phyloP scores from a whole-genome alignment of 2,329 filamentous ascomycete genomes.

The Alternaria brassicae region DNA sequence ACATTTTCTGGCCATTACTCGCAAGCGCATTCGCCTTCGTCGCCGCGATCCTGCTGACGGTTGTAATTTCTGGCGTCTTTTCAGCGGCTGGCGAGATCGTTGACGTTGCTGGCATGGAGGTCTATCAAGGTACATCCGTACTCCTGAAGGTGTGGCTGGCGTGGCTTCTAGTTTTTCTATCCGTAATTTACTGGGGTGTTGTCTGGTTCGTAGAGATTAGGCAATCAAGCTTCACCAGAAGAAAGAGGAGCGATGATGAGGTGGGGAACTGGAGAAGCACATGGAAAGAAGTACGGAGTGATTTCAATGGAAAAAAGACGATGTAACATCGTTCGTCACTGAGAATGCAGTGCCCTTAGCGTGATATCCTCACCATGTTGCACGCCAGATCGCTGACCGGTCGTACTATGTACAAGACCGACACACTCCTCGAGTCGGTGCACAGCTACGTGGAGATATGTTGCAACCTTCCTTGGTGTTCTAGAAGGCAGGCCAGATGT shows the following conservation, averaged over 20 bases:
- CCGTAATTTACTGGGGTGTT: conserved; percentile 26
- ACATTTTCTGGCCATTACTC: conserved; percentile 22
- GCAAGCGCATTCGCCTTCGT: conserved; percentile 18
- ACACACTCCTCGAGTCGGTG: no score
- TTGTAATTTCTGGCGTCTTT: conserved; percentile 13
- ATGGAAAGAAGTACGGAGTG: conserved; percentile 22
- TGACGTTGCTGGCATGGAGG: conserved; percentile 13
- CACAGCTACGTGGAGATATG: no score
- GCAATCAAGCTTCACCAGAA: conserved; percentile 22
- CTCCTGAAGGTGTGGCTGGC: conserved; percentile 33
- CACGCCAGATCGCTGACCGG: neutral
- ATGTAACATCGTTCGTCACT: neutral
- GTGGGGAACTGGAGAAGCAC: conserved; percentile 33
- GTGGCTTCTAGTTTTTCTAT: conserved; percentile 17
- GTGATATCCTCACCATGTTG: neutral
- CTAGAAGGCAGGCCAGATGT: neutral
- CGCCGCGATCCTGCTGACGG: conserved; percentile 24
- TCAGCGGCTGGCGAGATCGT: conserved; percentile 13
- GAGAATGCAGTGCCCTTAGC: neutral
- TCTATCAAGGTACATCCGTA: conserved; percentile 16
- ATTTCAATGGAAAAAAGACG: conserved; percentile 22
- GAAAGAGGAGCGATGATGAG: conserved; percentile 26
- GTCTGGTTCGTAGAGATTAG: conserved; percentile 41
- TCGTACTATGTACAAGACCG: no score
- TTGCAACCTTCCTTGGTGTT: neutral